phyloP scores from a whole-genome alignment of 345 rosid species.

The Moricandia moricandioides region DNA sequence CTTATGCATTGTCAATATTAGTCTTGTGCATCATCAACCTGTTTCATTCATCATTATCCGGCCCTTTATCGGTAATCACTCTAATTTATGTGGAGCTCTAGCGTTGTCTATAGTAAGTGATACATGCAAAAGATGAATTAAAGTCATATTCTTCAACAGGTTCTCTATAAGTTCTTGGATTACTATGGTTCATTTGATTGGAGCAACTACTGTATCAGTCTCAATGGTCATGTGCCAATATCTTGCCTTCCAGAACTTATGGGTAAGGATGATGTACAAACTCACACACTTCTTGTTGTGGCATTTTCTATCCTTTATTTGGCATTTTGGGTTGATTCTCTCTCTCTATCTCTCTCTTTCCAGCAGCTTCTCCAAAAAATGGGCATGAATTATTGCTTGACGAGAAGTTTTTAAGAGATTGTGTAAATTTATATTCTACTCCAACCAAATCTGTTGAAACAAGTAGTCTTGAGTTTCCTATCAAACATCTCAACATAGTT shows the following conservation, averaged over 20 bases:
- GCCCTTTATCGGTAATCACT: slow-evolving; percentile 73
- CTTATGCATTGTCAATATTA: slow-evolving; percentile 78
- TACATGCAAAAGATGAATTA: background rate
- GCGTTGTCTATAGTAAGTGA: slow-evolving; percentile 6
- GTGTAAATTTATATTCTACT: slow-evolving; percentile 46
- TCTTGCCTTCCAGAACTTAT: slow-evolving; percentile 51
- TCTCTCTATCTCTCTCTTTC: background rate
- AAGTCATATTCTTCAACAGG: slow-evolving; percentile 43
- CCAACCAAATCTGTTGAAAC: slow-evolving; percentile 43
- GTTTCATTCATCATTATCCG: slow-evolving; percentile 59
- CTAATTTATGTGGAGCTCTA: slow-evolving; percentile 10
- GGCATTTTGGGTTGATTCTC: background rate
- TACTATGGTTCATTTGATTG: slow-evolving; percentile 83
- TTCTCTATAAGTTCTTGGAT: slow-evolving; percentile 64
- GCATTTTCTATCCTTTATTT: background rate
- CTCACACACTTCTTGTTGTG: background rate
- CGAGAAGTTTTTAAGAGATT: slow-evolving; percentile 52
- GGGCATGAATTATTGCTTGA: slow-evolving; percentile 49
- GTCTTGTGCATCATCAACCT: slow-evolving; percentile 70
- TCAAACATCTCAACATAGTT: slow-evolving; percentile 67
- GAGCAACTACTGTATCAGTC: slow-evolving; percentile 58
- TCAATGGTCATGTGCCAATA: slow-evolving; percentile 61
- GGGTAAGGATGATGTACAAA: slow-evolving; percentile 43
- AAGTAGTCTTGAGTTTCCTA: slow-evolving; percentile 44
- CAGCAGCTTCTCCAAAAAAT: slow-evolving; percentile 36